Percentiles rank a stretch among this genome's conserved stretches.
These are phyloP conservation scores for Trematosphaeria pertusa DNA, from an alignment of 2,329 filamentous ascomycete species.

Conservation along the genomic window DNA sequence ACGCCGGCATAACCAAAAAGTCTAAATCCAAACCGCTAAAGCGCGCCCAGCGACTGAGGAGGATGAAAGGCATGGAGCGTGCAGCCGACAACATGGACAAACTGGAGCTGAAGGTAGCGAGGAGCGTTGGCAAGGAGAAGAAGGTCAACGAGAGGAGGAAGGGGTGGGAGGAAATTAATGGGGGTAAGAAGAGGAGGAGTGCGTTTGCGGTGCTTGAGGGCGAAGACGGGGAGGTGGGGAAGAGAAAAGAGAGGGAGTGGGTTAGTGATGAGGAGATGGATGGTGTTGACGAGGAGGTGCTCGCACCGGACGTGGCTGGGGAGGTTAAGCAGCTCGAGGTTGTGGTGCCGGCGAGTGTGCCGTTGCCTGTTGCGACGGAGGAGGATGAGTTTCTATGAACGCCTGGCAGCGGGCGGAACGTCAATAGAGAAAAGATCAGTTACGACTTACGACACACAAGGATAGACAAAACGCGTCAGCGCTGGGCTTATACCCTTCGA, in stretches of 20 bases:
- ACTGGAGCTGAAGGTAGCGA: conserved; percentile 62
- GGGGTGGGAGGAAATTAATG: conserved; percentile 49
- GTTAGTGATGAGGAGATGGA: conserved; percentile 42
- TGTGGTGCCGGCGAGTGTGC: conserved; percentile 20
- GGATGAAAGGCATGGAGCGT: conserved; percentile 55
- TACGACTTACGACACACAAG: conserved; percentile 2
- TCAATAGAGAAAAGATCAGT: background rate
- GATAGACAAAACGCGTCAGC: background rate
- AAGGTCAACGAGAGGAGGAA: conserved; percentile 57
- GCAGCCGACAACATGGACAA: conserved; percentile 63
- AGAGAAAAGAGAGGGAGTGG: conserved; percentile 28
- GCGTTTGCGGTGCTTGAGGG: conserved; percentile 23
- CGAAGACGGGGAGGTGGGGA: conserved; percentile 19
- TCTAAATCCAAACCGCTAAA: conserved; percentile 62
- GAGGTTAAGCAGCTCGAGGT: conserved; percentile 24
- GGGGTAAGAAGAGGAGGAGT: conserved; percentile 27
- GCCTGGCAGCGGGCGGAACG: background rate
- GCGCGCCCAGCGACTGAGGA: conserved; percentile 61
- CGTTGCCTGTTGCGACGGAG: conserved; percentile 21
- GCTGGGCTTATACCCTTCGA: background rate
- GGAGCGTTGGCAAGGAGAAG: conserved; percentile 58
- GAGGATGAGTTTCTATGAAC: conserved; percentile 39
- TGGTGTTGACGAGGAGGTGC: conserved; percentile 1
- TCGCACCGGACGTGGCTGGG: conserved; percentile 13
- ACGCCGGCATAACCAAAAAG: conserved; percentile 74